Conservation (phyloP, 1,284 basidiomycete species). For the Phellopilus nigrolimitatus region DNA sequence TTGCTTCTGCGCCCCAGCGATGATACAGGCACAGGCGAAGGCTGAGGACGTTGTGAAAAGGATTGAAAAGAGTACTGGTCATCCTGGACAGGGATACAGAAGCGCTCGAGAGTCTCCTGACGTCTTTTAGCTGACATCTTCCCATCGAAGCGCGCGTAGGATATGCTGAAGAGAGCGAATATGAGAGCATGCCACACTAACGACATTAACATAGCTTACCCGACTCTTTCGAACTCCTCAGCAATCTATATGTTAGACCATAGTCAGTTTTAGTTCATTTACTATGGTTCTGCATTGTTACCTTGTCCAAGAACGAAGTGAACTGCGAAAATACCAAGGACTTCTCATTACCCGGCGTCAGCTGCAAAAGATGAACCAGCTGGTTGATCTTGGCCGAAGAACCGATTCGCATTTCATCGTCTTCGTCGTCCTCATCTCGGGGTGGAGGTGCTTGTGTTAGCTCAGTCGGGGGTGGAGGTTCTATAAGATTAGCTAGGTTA, state of each 20-base stretch:
- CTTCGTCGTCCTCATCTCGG: constrained; percentile 39
- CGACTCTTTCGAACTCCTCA: constrained; percentile 58
- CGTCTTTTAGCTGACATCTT: constrained; percentile 72
- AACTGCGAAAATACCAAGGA: constrained; percentile 84
- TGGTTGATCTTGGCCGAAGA: constrained; percentile 84
- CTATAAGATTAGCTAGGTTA: constrained; percentile 55
- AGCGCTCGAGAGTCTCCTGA: constrained; percentile 73
- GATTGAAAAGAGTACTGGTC: constrained; percentile 22
- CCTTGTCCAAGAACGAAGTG: constrained; percentile 79
- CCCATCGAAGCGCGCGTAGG: constrained; percentile 78
- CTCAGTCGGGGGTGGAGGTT: constrained; percentile 61
- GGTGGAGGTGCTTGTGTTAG: constrained; percentile 52
- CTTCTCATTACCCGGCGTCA: constrained; percentile 69
- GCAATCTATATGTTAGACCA: constrained; percentile 50
- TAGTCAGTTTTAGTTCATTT: constrained; percentile 13
- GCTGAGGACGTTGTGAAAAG: constrained; percentile 11
- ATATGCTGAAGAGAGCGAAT: constrained; percentile 44
- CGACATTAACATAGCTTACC: constrained; percentile 38
- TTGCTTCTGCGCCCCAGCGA: constrained; percentile 17
- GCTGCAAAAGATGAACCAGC: constrained; percentile 62
- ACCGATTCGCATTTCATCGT: constrained; percentile 37
- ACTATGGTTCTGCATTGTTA: constrained; percentile 27
- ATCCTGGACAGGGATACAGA: constrained; percentile 57
- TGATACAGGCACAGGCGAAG: constrained; percentile 17
- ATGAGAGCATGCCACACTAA: constrained; percentile 16